Conservation (phyloP, 129 eudicot genomes). For the Flaveria robusta region DNA sequence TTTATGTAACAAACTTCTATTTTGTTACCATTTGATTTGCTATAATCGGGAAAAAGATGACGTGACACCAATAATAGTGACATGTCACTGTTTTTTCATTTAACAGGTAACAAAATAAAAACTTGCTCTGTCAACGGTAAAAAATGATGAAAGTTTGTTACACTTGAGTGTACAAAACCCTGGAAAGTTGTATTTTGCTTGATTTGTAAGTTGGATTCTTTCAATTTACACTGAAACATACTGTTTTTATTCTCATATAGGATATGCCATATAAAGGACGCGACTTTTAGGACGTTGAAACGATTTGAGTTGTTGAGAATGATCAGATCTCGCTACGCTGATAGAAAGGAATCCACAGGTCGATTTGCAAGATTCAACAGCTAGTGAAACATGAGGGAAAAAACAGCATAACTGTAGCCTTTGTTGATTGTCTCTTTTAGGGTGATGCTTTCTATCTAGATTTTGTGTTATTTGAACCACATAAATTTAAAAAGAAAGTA, state of each 20-base stretch:
- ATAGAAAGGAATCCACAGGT: slow-evolving; percentile 7
- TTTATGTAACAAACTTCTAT: neutral
- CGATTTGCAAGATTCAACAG: slow-evolving; percentile 14
- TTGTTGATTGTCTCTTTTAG: slow-evolving; percentile 17
- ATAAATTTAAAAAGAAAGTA: slow-evolving; percentile 27
- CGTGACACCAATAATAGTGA: neutral
- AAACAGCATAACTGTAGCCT: slow-evolving; percentile 8
- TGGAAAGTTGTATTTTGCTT: neutral
- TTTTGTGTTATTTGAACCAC: slow-evolving; percentile 34
- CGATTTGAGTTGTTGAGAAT: neutral
- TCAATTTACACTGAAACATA: neutral
- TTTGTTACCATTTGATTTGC: neutral
- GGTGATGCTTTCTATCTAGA: slow-evolving; percentile 29
- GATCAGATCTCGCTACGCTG: slow-evolving; percentile 15
- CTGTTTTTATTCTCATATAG: slow-evolving; percentile 9
- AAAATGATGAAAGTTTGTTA: neutral
- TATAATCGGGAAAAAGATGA: neutral
- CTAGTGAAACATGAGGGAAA: slow-evolving; percentile 21
- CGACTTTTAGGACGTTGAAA: slow-evolving; percentile 29
- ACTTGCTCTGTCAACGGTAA: neutral
- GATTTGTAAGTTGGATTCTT: slow-evolving; percentile 9
- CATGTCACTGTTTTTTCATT: too few relatives aligned
- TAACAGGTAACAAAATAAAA: neutral
- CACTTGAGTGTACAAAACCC: neutral
- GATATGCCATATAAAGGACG: slow-evolving; percentile 48